phyloP scores from a whole-genome alignment of 345 rosid species.

The Punica granatum region DNA sequence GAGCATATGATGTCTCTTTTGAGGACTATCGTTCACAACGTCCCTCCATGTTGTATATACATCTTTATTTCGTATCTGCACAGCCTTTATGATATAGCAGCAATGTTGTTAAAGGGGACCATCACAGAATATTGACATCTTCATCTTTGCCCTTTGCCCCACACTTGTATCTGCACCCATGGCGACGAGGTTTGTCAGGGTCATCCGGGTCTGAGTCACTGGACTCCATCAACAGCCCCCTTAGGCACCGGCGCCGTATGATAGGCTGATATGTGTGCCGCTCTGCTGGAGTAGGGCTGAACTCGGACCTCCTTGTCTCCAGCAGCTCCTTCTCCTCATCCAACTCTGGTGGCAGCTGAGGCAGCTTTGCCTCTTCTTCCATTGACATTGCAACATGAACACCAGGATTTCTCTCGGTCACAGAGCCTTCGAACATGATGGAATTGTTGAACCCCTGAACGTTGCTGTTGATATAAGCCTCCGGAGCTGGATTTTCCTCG shows the following conservation, averaged over 20 bases:
- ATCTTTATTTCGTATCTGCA: background rate
- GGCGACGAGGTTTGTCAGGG: conserved; percentile 61
- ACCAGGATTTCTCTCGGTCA: conserved; percentile 56
- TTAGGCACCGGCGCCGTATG: conserved; percentile 58
- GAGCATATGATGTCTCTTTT: background rate
- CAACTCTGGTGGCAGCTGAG: conserved; percentile 5
- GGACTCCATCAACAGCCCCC: conserved; percentile 73
- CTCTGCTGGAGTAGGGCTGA: conserved; percentile 32
- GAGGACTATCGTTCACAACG: background rate
- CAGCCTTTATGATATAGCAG: background rate
- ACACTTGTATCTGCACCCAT: conserved; percentile 57
- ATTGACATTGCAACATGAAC: conserved; percentile 36
- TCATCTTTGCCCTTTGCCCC: conserved; percentile 36
- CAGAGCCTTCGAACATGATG: conserved; percentile 43
- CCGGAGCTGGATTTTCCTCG: conserved; percentile 26
- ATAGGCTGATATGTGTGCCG: conserved; percentile 43
- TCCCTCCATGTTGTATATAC: background rate
- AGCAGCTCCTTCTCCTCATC: conserved; percentile 15
- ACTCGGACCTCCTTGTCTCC: conserved; percentile 28
- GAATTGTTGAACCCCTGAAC: conserved; percentile 67
- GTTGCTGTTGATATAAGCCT: conserved; percentile 57
- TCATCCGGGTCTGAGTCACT: conserved; percentile 61
- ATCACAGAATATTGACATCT: conserved; percentile 27
- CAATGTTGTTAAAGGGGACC: background rate
- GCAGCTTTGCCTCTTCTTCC: conserved; percentile 12